A percentile compares a stretch with the other conserved stretches of the same genome.
Conservation (phyloP, 805 yeast species). For the Candida vartiovaarae region DNA sequence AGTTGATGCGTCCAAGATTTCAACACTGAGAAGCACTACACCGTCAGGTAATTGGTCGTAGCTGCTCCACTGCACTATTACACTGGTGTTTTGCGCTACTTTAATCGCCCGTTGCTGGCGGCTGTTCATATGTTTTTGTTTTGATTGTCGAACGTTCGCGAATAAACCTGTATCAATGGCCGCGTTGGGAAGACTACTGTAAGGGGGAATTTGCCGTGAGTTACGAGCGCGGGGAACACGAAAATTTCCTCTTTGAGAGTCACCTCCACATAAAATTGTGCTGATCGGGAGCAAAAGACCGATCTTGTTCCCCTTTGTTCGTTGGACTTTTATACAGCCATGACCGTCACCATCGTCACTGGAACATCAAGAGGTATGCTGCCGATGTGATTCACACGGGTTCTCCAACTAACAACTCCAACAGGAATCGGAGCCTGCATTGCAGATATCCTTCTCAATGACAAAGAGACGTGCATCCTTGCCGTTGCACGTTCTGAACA, state of each 20-base stretch:
- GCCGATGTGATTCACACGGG: background rate
- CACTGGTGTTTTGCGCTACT: no score
- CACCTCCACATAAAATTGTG: no score
- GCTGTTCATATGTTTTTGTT: no score
- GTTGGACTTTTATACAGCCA: background rate
- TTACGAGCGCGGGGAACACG: no score
- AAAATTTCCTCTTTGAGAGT: no score
- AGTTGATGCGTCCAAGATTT: no score
- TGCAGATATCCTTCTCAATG: slow-evolving; percentile 41
- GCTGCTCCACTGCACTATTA: no score
- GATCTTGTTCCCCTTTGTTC: no score
- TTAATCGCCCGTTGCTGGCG: no score
- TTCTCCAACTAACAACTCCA: background rate
- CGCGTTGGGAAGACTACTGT: background rate
- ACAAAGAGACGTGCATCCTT: slow-evolving; percentile 39
- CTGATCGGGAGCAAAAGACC: no score
- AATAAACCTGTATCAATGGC: background rate
- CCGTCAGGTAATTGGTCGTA: no score
- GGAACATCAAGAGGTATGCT: slow-evolving; percentile 51
- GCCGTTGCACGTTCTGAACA: slow-evolving; percentile 67
- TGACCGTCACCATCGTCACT: slow-evolving; percentile 41
- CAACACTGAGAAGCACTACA: no score
- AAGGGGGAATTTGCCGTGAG: background rate
- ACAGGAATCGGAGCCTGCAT: slow-evolving; percentile 77
- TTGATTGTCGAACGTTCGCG: background rate